A percentile compares a stretch with the other conserved stretches of the same genome.
These are phyloP conservation scores for Kluyveromyces marxianus DNA, from an alignment of 1,139 yeast species.

Conservation along the genomic window DNA sequence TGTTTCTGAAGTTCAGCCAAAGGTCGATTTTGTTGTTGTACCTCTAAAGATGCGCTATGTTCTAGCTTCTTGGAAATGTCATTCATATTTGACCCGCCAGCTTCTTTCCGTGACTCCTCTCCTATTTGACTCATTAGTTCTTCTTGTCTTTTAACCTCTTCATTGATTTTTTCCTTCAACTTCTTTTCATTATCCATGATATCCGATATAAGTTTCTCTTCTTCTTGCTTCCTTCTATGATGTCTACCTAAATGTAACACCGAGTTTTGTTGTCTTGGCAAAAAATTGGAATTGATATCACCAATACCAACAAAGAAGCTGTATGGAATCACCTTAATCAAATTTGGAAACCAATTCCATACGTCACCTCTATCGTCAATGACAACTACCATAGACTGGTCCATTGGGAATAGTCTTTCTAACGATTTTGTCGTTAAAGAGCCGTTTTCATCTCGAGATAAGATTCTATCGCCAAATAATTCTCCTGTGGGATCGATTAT, in stretches of 20 bases:
- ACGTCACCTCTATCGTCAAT: slow-evolving; percentile 98
- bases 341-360: slow-evolving; percentile 94
- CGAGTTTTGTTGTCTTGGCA: slow-evolving; percentile 70
- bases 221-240: slow-evolving; percentile 36
- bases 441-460: slow-evolving; percentile 93
- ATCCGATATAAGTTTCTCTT: slow-evolving; percentile 28
- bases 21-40: slow-evolving; percentile 54
- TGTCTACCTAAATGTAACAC: slow-evolving; percentile 64
- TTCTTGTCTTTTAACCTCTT: slow-evolving; percentile 31
- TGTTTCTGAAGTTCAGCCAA: slow-evolving; percentile 75
- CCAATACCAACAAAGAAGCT: slow-evolving; percentile 97
- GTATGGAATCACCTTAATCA: slow-evolving; percentile 88
- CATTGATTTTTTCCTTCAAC: slow-evolving; percentile 28
- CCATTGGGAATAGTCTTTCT: slow-evolving; percentile 86
- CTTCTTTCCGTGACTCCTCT: slow-evolving; percentile 21
- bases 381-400: slow-evolving; percentile 91
- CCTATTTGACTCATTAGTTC: slow-evolving; percentile 18
- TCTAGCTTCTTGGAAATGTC: slow-evolving; percentile 37
- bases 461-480: slow-evolving; percentile 83
- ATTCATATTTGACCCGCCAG: slow-evolving; percentile 27
- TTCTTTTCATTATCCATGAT: slow-evolving; percentile 28
- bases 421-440: slow-evolving; percentile 83
- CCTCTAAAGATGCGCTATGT: slow-evolving; percentile 33
- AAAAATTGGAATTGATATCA: slow-evolving; percentile 87
- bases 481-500: slow-evolving; percentile 86